A percentile compares a stretch with the other conserved stretches of the same genome.
phyloP scores from a whole-genome alignment of 345 rosid genomes.

The Cardamine chenopodiifolia region DNA sequence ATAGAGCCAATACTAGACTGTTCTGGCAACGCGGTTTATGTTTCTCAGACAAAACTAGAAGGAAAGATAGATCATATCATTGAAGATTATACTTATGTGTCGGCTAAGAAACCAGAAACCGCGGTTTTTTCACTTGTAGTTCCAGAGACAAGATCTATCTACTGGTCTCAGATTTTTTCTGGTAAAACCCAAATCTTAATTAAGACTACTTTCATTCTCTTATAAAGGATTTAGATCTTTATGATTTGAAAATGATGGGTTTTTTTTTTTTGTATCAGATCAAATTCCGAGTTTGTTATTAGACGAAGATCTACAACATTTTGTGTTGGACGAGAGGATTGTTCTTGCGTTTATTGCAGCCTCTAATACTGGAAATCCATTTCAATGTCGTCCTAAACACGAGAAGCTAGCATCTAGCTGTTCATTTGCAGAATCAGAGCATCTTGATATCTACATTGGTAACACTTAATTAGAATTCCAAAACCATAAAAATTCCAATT shows the following conservation, averaged over 20 bases:
- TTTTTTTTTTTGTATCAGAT: constrained; percentile 44
- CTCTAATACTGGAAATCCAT: constrained; percentile 63
- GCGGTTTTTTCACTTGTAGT: constrained; percentile 62
- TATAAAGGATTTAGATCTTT: background rate
- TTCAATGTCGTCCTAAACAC: constrained; percentile 61
- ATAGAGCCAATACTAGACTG: constrained; percentile 66
- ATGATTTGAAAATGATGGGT: background rate
- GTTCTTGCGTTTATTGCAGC: constrained; percentile 79
- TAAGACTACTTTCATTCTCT: background rate
- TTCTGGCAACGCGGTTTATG: constrained; percentile 68
- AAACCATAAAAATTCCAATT: background rate
- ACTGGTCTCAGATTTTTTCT: constrained; percentile 82
- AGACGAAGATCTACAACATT: constrained; percentile 65
- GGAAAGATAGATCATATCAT: constrained; percentile 49
- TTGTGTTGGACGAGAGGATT: constrained; percentile 69
- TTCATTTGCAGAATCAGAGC: constrained; percentile 57
- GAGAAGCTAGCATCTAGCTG: constrained; percentile 69
- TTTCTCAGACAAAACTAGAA: constrained; percentile 68
- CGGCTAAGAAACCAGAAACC: constrained; percentile 63
- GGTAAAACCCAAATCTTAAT: constrained; percentile 47
- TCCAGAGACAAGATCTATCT: constrained; percentile 66
- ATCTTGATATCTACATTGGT: constrained; percentile 55
- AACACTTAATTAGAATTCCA: background rate
- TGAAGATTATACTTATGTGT: constrained; percentile 49
- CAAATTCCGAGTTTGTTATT: constrained; percentile 45